Evolutionary conservation across 2,329 filamentous ascomycete species (phyloP), one percentile per base, ranked within the genome.

Genomic region (Ceratocystis papillata): DNA sequence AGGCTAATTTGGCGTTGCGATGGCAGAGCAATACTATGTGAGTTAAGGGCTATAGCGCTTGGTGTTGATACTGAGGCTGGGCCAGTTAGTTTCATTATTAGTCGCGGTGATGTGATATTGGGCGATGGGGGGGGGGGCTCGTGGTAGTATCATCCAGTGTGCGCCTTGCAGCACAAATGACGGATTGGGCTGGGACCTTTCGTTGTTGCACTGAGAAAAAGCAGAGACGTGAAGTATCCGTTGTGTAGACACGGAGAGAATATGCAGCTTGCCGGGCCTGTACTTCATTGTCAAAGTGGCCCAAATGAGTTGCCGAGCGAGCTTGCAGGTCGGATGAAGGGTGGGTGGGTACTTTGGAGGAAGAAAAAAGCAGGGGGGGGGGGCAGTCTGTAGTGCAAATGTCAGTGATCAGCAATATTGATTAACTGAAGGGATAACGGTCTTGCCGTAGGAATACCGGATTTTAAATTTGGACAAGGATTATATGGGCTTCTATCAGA

Each of bases 361-460:
- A 48, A 48, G 46, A 4, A 37, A 59, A 15, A 33, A 59, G 55
- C 5, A 59, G 55, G 15, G 5, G 28, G 25, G 25, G 25, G 5
- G 28, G 3, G 12, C 17, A 12, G n/a, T 37, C 12, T 30, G 8
- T 10, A 8, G 17, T 59, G 15, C 55, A 33, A 59, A 25, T 30
- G 17, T 17, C 7, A 59, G 55, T 59, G 55, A 59, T 59, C n/a
- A 20, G 55, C 55, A 59, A n/a, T 59, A 37, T 59, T 59, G 55
- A 20, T 59, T 59, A n/a, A 59, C 55, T n/a, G 17, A 59, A 59
- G 55, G 55, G 55, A 59, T 20, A 59, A 37, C 55, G 55, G 55
- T n/a, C 55, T 59, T 37, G 55, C 55, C 55, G 55, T 59, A 59
- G 55, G 55, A 59, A 37, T 30, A 59, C 7, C 10, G 20, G 25